Conservation (phyloP, 2,329 filamentous ascomycete species). For the Cadophora luteo-olivacea region DNA sequence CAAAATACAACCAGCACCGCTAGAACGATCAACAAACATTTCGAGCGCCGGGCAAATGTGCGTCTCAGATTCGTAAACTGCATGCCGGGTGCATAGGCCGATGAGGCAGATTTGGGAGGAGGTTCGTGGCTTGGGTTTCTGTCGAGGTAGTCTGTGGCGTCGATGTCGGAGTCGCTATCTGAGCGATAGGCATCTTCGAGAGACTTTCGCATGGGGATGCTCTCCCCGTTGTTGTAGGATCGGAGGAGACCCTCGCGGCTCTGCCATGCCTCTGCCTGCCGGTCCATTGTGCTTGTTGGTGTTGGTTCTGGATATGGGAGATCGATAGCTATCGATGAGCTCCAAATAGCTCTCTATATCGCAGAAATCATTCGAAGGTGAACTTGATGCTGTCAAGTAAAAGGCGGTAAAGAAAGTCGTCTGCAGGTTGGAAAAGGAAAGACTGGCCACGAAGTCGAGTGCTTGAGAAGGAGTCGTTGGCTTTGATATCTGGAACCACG, state of each 20-base stretch:
- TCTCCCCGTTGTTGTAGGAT: slow-evolving; percentile 37
- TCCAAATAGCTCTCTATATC: slow-evolving; percentile 9
- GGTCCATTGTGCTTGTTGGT: slow-evolving; percentile 34
- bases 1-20: slow-evolving; percentile 40
- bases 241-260: slow-evolving; percentile 44
- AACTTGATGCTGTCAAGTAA: background rate
- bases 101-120: slow-evolving; percentile 40
- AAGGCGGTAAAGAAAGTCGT: slow-evolving; percentile 13
- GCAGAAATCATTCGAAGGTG: slow-evolving; percentile 13
- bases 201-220: slow-evolving; percentile 43
- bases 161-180: slow-evolving; percentile 49
- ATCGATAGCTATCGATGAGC: background rate
- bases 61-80: slow-evolving; percentile 34
- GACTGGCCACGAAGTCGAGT: slow-evolving; percentile 1
- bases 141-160: slow-evolving; percentile 50
- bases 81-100: slow-evolving; percentile 34
- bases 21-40: slow-evolving; percentile 40
- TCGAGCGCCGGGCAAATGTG: slow-evolving; percentile 38
- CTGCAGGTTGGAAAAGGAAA: slow-evolving; percentile 3
- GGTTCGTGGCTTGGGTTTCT: slow-evolving; percentile 45
- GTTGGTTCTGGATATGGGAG: background rate
- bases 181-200: slow-evolving; percentile 44
- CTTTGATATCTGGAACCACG: background rate
- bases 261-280: slow-evolving; percentile 33
- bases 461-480: background rate